Base-by-base conservation (phyloP, 192 early-diverging fungal genomes). In the Pilaira anomala region DNA sequence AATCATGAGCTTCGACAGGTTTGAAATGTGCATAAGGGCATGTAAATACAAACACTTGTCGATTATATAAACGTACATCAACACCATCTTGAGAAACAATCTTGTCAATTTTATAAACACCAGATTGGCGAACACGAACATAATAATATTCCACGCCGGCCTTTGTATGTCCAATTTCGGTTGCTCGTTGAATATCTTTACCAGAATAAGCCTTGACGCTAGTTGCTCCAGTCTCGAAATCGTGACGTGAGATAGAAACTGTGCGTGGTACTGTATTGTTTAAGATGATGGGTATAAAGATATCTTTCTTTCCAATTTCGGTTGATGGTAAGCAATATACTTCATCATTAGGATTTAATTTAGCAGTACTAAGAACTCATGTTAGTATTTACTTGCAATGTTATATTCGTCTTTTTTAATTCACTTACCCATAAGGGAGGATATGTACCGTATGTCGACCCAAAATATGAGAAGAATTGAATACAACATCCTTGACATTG, bases 381-480 rank as follows among this genome's bases (percentile, higher is more conserved):
- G n/a, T n/a, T n/a, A n/a, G n/a, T n/a, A n/a, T n/a, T n/a, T n/a
- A n/a, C n/a, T n/a, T n/a, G n/a, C n/a, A n/a, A n/a, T n/a, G n/a
- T n/a, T n/a, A n/a, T n/a, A n/a, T n/a, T n/a, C n/a, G n/a, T n/a
- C n/a, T n/a, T n/a, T n/a, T n/a, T n/a, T n/a, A 19, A 49, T 6
- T 3, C 29, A 30, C 56, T 52, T 63, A 76, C 74, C 74, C 68
- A 48, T 67, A 67, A n/a, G 74, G 78, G 49, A 80, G 60, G 48
- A 77, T 66, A 33, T 76, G 69, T 14, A 80, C 75, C 1, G 65
- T 80, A 63, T 80, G 78, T 53, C 62, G 67, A 48, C 78, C 78
- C 14, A 75, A 39, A 45, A 80, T 68, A 68, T 76, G 78, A 25
- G 72, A 66, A 7, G 68, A 48, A 49, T 79, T 74, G 22, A 64